Conservation (phyloP, 352 stramenopile species). For the Phytophthora sp. region DNA sequence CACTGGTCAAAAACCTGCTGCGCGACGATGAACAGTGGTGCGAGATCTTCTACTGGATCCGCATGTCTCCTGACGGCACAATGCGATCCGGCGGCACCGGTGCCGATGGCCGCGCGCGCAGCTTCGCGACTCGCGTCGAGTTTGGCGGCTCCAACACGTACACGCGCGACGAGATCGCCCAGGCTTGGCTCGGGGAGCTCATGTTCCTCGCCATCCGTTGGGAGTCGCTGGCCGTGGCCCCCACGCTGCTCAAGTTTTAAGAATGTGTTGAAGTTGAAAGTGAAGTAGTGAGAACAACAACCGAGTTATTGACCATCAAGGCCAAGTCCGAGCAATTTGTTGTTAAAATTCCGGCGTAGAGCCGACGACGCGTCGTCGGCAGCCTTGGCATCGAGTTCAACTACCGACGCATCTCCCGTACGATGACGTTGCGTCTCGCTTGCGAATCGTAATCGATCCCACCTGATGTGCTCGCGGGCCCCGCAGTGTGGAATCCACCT, state of each 20-base stretch:
- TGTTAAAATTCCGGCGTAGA: too few species aligned
- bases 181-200: constrained; percentile 58
- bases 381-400: constrained; percentile 12
- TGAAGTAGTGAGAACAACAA: constrained; percentile 15
- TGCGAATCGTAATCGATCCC: constrained; percentile 8
- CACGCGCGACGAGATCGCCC: constrained; percentile 52
- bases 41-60: constrained; percentile 76
- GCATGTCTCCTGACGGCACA: constrained; percentile 17
- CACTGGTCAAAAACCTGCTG: constrained; percentile 50
- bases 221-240: constrained; percentile 54
- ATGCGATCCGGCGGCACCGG: constrained; percentile 6
- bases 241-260: constrained; percentile 48
- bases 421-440: constrained; percentile 26
- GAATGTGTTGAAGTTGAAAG: constrained; percentile 16
- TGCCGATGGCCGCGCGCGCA: constrained; percentile 3
- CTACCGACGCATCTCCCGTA: constrained; percentile 9
- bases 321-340: too few species aligned
- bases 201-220: constrained; percentile 67
- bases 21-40: constrained; percentile 55
- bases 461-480: too few species aligned
- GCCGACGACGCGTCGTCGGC: too few species aligned
- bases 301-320: too few species aligned
- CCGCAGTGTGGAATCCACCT: too few species aligned
- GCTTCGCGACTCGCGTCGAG: constrained; percentile 24
- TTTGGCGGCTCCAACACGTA: constrained; percentile 66